Evolutionary conservation across 768 basidiomycete species (phyloP), one percentile per base, ranked within the genome.

Genomic region (Ramaria sp.): DNA sequence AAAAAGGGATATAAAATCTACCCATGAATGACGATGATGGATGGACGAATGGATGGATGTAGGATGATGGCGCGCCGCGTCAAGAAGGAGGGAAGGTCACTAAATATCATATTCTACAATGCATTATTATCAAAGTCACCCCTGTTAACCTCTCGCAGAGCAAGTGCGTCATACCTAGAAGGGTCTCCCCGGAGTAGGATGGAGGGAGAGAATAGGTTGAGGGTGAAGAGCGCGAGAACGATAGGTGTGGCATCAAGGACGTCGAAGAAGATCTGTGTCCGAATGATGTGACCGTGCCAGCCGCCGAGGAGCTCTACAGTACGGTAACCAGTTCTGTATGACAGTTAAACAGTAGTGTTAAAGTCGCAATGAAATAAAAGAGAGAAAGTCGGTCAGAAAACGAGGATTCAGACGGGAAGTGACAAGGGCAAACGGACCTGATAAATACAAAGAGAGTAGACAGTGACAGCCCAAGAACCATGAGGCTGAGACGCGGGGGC

Each of bases 181-280:
- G n/a, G n/a, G n/a, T n/a, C n/a, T n/a, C n/a, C n/a, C 20, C 39
- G 45, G 20, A 77, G 63, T 27, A 76, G 65, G 22, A 61, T 48
- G 4, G 72, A 73, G 3, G 77, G 77, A 58, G 77, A 74, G 50
- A 71, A 65, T 53, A 77, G 39, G 61, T 75, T 77, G 27, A 76
- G 61, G 0, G 69, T 65, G 59, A 66, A 72, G 50, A 78, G 72
- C 1, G 77, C 75, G 7, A 78, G 61, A 3, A 67, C 60, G 45
- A 78, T 68, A 69, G 76, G 74, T 5, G 66, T 68, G 13, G 73
- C 78, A 61, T 80, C 79, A 25, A 79, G 66, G 7, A 73, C 65
- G 28, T 36, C 47, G 53, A 55, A 55, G 27, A 47, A 55, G 3
- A 28, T 22, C 42, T 55, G 1, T 6, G 53, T 55, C 32, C 20